Evolutionary conservation across 306 rosid genomes (phyloP).

Genomic region (Oxytropis ochrocephala): DNA sequence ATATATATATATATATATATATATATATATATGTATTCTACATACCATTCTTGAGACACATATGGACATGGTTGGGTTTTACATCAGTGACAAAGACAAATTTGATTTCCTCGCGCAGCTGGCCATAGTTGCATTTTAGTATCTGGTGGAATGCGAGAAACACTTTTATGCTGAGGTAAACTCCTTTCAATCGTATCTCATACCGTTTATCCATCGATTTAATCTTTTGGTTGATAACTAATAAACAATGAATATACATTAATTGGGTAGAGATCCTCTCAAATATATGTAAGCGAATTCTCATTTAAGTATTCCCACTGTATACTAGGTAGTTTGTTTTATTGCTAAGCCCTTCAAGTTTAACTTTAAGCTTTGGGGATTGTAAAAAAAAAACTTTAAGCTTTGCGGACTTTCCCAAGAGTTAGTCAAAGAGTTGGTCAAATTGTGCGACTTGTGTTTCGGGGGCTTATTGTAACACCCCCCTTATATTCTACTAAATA

Average conservation of each 20-base stretch:
- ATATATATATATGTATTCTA: slow-evolving; percentile 60
- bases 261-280: background rate
- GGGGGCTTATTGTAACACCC: too few relatives aligned
- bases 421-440: too few relatives aligned
- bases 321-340: too few relatives aligned
- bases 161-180: slow-evolving; percentile 68
- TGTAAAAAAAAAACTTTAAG: too few relatives aligned
- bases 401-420: too few relatives aligned
- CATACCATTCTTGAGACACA: slow-evolving; percentile 78
- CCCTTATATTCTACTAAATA: too few relatives aligned
- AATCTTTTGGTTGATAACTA: background rate
- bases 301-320: too few relatives aligned
- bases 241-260: background rate
- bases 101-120: slow-evolving; percentile 40
- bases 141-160: slow-evolving; percentile 87
- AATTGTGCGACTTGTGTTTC: too few relatives aligned
- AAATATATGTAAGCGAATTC: too few relatives aligned
- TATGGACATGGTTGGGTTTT: slow-evolving; percentile 90
- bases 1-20: too few relatives aligned
- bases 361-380: too few relatives aligned
- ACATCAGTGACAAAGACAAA: slow-evolving; percentile 50
- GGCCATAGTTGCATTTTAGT: slow-evolving; percentile 72
- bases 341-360: too few relatives aligned
- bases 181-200: background rate
- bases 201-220: background rate